A percentile compares a stretch with the other conserved stretches of the same genome.
Conservation (phyloP, 2,329 filamentous ascomycete species). For the Pseudocercospora fijiensis region DNA sequence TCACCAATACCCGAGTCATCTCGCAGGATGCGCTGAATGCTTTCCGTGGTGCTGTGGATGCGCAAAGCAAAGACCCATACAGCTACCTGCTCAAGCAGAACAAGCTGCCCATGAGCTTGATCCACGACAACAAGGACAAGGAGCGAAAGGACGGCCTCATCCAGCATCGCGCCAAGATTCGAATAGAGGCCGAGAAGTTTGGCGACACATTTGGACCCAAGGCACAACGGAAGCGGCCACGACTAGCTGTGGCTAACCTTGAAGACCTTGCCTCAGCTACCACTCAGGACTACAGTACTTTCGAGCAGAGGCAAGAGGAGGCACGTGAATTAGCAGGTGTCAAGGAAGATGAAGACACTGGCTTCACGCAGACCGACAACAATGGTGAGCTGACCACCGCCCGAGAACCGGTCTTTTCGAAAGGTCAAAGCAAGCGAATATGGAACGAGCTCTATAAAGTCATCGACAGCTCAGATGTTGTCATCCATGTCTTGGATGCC, state of each 20-base stretch:
- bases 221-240: conserved; percentile 86
- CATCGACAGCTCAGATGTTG: conserved; percentile 91
- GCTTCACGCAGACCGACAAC: conserved; percentile 14
- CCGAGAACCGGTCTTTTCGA: conserved; percentile 77
- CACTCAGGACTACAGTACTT: conserved; percentile 76
- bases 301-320: conserved; percentile 77
- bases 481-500: conserved; percentile 91
- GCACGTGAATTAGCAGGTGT: conserved; percentile 64
- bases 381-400: conserved; percentile 47
- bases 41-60: conserved; percentile 89
- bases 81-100: conserved; percentile 94
- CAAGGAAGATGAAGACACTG: conserved; percentile 35
- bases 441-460: conserved; percentile 95
- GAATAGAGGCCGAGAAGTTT: conserved; percentile 83
- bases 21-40: conserved; percentile 82
- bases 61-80: conserved; percentile 86
- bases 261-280: conserved; percentile 78
- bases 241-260: conserved; percentile 78
- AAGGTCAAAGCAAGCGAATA: conserved; percentile 92
- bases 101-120: conserved; percentile 93
- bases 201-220: conserved; percentile 89
- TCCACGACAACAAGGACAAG: conserved; percentile 69
- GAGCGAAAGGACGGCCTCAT: conserved; percentile 74
- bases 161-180: conserved; percentile 90
- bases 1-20: conserved; percentile 88